phyloP scores from a whole-genome alignment of 2,329 filamentous ascomycete genomes.

The Emmonsia crescens region DNA sequence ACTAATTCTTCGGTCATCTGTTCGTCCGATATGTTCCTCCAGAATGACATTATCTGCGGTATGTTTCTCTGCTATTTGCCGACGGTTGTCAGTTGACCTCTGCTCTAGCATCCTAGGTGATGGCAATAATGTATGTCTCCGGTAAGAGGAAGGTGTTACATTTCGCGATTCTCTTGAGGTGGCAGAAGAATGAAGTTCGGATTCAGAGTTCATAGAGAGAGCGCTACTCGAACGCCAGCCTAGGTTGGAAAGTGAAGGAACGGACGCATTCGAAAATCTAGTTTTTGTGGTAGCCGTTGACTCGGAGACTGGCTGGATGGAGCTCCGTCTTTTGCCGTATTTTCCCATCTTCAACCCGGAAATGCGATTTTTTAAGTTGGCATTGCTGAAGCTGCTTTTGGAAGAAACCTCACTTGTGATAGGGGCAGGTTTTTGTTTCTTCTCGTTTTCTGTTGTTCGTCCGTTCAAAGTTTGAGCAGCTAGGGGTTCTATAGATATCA shows the following conservation, averaged over 20 bases:
- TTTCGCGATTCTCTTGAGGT: neutral
- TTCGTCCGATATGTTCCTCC: neutral
- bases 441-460: conserved; percentile 6
- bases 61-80: neutral
- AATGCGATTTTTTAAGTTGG: conserved; percentile 4
- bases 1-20: neutral
- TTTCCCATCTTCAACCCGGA: conserved; percentile 6
- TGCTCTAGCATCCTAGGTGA: neutral
- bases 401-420: neutral
- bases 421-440: conserved; percentile 4
- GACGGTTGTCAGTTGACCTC: neutral
- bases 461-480: conserved; percentile 1
- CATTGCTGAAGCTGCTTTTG: neutral
- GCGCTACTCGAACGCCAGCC: conserved; percentile 4
- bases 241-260: conserved; percentile 4
- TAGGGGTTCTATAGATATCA: conserved; percentile 12
- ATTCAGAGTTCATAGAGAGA: neutral
- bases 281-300: neutral
- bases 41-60: neutral
- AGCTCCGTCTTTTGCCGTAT: conserved; percentile 7
- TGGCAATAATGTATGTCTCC: neutral
- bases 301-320: conserved; percentile 1
- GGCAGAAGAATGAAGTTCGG: conserved; percentile 3
- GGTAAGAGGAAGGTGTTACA: neutral
- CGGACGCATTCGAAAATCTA: conserved; percentile 2